Conservation (phyloP, 1,284 basidiomycete genomes). For the Boletus smithii region DNA sequence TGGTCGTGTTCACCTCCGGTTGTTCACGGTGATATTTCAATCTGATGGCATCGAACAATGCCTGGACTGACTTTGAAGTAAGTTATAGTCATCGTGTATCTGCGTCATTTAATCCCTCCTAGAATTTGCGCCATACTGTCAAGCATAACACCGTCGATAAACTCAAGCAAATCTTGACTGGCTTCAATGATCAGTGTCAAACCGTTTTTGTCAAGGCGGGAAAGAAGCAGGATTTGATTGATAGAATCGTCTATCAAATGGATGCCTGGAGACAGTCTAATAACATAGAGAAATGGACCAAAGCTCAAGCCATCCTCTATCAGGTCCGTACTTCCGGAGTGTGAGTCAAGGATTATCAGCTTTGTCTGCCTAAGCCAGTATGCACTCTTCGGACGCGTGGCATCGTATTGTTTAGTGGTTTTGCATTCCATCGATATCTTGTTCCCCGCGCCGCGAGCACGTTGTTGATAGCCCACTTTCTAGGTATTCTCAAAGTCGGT, state of each 20-base stretch:
- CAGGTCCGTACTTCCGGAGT: constrained; percentile 57
- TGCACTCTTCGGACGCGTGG: constrained; percentile 13
- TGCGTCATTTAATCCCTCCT: constrained; percentile 22
- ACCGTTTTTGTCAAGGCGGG: constrained; percentile 71
- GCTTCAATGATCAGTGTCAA: constrained; percentile 71
- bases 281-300: constrained; percentile 60
- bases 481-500: constrained; percentile 30
- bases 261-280: constrained; percentile 56
- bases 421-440: constrained; percentile 6
- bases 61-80: constrained; percentile 39
- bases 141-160: constrained; percentile 68
- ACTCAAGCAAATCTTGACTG: constrained; percentile 70
- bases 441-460: constrained; percentile 4
- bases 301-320: constrained; percentile 57
- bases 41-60: constrained; percentile 30
- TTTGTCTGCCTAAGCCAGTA: constrained; percentile 8
- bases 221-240: constrained; percentile 81
- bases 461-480: constrained; percentile 15
- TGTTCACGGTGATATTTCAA: constrained; percentile 3
- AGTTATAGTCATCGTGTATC: constrained; percentile 4
- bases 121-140: constrained; percentile 48
- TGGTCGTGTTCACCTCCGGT: constrained; percentile 14
- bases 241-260: constrained; percentile 57
- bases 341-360: constrained; percentile 48
- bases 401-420: constrained; percentile 5